Percentiles rank a stretch among this genome's conserved stretches.
phyloP scores from a whole-genome alignment of 2,329 filamentous ascomycete genomes.

The Herpomyces periplanetae region DNA sequence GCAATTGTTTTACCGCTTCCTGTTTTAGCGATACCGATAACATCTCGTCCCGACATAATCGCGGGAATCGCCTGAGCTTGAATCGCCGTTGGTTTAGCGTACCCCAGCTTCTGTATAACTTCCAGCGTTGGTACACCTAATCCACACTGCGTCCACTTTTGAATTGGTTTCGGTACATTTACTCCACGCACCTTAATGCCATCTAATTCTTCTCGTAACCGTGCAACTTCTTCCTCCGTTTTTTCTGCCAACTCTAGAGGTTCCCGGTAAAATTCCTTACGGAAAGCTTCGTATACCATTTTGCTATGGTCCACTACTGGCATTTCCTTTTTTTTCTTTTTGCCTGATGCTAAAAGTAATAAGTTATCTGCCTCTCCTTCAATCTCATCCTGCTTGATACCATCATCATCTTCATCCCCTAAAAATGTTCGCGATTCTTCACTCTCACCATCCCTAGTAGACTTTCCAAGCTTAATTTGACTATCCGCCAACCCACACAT shows the following conservation, averaged over 20 bases:
- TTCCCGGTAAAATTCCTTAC: conserved; percentile 82
- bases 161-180: conserved; percentile 62
- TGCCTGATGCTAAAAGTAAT: conserved; percentile 16
- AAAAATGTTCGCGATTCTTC: conserved; percentile 53
- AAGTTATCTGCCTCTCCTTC: conserved; percentile 21
- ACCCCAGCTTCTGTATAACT: conserved; percentile 40
- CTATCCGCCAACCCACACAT: conserved; percentile 28
- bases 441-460: conserved; percentile 11
- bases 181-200: conserved; percentile 74
- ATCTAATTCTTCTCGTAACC: conserved; percentile 50
- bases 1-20: conserved; percentile 91
- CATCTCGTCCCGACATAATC: conserved; percentile 79
- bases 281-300: conserved; percentile 41
- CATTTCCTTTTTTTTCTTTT: conserved; percentile 81
- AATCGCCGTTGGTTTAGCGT: conserved; percentile 61
- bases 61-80: conserved; percentile 78
- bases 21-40: conserved; percentile 85
- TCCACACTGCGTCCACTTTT: conserved; percentile 86
- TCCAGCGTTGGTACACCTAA: conserved; percentile 54
- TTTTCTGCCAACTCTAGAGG: conserved; percentile 44
- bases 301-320: conserved; percentile 54
- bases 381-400: conserved; percentile 19
- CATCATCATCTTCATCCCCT: conserved; percentile 36
- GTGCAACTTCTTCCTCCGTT: conserved; percentile 43
- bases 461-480: conserved; percentile 6